Evolutionary conservation across 129 eudicot species (phyloP).

Genomic region (Arctium lappa): DNA sequence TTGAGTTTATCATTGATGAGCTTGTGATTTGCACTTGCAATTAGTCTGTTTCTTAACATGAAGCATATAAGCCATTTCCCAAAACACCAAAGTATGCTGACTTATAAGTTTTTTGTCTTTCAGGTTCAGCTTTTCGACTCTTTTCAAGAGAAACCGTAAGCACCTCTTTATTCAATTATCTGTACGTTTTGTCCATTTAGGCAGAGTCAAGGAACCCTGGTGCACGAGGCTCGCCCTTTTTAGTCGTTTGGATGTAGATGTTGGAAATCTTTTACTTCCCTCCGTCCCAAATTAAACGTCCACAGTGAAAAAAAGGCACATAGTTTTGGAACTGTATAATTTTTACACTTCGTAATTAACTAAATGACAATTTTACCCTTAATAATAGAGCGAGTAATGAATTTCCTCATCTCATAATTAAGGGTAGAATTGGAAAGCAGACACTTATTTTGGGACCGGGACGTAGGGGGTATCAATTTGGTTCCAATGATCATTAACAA

Average conservation of each 20-base stretch:
- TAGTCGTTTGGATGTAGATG: neutral
- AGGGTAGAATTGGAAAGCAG: neutral
- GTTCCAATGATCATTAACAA: neutral
- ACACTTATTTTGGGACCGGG: neutral
- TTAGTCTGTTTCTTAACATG: neutral
- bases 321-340: neutral
- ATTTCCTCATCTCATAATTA: too few species aligned
- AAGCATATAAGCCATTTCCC: constrained; percentile 3
- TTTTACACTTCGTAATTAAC: neutral
- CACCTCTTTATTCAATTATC: neutral
- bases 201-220: neutral
- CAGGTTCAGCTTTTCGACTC: constrained; percentile 85
- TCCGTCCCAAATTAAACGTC: neutral
- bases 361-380: neutral
- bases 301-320: neutral
- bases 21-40: neutral
- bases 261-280: neutral
- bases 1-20: neutral
- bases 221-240: neutral
- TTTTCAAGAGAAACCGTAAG: constrained; percentile 71
- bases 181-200: neutral
- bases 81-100: neutral
- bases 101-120: constrained; percentile 21
- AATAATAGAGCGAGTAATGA: neutral
- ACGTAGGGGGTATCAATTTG: neutral